phyloP scores from a whole-genome alignment of 164 flowering plant genomes.

The Macadamia integrifolia region DNA sequence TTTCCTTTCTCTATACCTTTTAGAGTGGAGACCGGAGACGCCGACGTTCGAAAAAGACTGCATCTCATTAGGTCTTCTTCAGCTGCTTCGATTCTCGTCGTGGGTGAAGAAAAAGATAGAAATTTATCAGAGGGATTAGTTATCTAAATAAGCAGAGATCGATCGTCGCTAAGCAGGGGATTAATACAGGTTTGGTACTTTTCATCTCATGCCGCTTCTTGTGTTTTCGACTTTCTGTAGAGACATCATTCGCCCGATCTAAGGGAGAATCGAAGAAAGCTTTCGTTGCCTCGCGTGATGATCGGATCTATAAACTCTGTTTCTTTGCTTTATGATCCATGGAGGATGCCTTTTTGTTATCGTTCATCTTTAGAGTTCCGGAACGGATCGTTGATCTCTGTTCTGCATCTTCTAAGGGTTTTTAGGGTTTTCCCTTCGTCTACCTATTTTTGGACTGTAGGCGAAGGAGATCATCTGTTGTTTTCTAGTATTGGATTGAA shows the following conservation, averaged over 20 bases:
- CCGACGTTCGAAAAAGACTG: neutral
- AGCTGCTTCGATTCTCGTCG: neutral
- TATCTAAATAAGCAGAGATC: neutral
- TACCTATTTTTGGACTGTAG: neutral
- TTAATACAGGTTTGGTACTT: constrained; percentile 5
- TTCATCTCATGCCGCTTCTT: neutral
- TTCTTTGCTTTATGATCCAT: neutral
- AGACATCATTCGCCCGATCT: neutral
- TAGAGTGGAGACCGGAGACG: no score
- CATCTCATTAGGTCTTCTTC: neutral
- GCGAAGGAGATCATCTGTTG: neutral
- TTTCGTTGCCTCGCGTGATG: neutral
- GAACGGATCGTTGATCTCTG: neutral
- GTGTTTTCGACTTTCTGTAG: neutral
- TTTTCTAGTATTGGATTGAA: neutral
- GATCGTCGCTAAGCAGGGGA: neutral
- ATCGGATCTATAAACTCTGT: neutral
- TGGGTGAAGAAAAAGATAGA: neutral
- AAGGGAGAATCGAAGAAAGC: neutral
- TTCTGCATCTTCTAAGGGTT: neutral
- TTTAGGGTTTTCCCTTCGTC: neutral
- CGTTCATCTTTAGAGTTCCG: neutral
- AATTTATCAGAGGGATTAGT: neutral
- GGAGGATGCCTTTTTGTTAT: neutral
- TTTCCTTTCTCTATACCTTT: no score